These are phyloP conservation scores for Carex sylvatica DNA, from an alignment of 202 grass and related monocot species.

Conservation along the genomic window DNA sequence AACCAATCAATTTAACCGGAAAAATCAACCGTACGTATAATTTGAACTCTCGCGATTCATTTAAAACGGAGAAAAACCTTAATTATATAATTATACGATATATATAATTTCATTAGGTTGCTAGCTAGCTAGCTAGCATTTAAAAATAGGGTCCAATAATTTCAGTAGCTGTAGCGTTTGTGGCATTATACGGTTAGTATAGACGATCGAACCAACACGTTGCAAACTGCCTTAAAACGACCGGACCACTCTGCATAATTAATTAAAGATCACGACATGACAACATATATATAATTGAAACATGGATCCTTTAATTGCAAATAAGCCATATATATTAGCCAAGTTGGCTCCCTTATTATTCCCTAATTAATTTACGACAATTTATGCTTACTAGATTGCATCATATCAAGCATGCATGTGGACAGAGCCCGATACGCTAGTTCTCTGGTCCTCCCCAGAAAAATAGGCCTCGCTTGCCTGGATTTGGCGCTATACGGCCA, in stretches of 20 bases:
- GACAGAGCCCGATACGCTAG: conserved; percentile 10
- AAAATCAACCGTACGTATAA: too few relatives aligned
- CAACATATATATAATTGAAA: conserved; percentile 28
- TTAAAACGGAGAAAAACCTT: too few relatives aligned
- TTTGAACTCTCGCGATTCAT: too few relatives aligned
- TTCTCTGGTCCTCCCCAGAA: not conserved
- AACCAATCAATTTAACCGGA: too few relatives aligned
- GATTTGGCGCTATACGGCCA: conserved; percentile 21
- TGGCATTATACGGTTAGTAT: conserved; percentile 3
- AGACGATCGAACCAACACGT: conserved; percentile 26
- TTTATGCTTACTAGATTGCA: conserved; percentile 26
- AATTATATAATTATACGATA: not conserved
- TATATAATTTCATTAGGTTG: not conserved
- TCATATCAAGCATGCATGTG: conserved; percentile 26
- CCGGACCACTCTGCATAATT: conserved; percentile 17
- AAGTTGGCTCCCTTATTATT: conserved; percentile 26
- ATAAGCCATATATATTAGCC: conserved; percentile 12
- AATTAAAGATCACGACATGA: conserved; percentile 26
- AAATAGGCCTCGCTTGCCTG: conserved; percentile 22
- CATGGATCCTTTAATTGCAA: not conserved
- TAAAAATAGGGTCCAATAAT: conserved; percentile 12
- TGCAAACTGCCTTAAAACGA: conserved; percentile 26
- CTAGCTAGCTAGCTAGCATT: not conserved
- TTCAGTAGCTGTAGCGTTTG: conserved; percentile 14
- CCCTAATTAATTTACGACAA: conserved; percentile 14